Conservation (phyloP, 371 early-diverging fungal genomes). For the Saksenaea vasiformis region DNA sequence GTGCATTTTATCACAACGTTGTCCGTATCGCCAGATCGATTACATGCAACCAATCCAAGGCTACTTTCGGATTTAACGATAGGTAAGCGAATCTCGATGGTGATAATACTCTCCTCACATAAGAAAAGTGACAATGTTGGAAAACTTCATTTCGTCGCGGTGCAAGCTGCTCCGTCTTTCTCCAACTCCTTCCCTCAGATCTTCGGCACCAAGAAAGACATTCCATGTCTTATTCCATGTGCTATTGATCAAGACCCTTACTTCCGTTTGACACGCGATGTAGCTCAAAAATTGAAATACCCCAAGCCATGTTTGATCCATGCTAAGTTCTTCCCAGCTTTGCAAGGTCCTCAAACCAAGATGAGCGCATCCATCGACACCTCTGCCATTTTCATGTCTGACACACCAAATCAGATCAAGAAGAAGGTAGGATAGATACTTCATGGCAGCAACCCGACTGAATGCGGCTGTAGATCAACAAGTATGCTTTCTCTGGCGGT, state of each 20-base stretch:
- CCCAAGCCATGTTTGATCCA: conserved; percentile 97
- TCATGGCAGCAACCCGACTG: neutral
- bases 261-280: conserved; percentile 99
- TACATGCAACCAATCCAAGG: conserved; percentile 81
- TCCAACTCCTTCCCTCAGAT: conserved; percentile 95
- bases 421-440: conserved; percentile 71
- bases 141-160: conserved; percentile 87
- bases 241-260: conserved; percentile 99
- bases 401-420: conserved; percentile 94
- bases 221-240: conserved; percentile 98
- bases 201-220: conserved; percentile 88
- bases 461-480: conserved; percentile 70
- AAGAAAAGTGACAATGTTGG: conserved; percentile 82
- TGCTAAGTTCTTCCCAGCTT: conserved; percentile 97
- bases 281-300: conserved; percentile 92
- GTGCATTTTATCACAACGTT: conserved; percentile 92
- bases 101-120: conserved; percentile 3
- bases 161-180: conserved; percentile 96
- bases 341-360: conserved; percentile 97
- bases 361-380: conserved; percentile 96
- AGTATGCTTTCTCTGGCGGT: conserved; percentile 98
- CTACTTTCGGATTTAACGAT: conserved; percentile 92
- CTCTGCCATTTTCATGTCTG: conserved; percentile 96
- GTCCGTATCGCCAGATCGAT: conserved; percentile 87
- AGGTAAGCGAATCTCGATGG: conserved; percentile 38